Percentiles rank a stretch among this genome's conserved stretches.
Conservation (phyloP, 2,329 filamentous ascomycete genomes). For the Pseudocercospora cruenta region DNA sequence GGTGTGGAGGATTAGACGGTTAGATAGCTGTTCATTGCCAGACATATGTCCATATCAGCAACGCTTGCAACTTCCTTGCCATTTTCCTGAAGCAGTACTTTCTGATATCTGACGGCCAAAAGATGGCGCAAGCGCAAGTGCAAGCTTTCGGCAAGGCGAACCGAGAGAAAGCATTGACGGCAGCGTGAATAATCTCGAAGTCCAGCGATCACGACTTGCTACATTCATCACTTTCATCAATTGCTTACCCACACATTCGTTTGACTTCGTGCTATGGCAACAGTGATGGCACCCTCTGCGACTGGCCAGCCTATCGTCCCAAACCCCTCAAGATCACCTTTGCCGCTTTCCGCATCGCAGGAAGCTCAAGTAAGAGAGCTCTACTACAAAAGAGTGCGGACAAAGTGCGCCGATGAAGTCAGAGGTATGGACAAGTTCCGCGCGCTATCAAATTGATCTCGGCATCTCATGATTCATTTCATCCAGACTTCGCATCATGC, state of each 20-base stretch:
- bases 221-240: not conserved
- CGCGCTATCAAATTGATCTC: too few relatives aligned
- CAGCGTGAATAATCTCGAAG: slow-evolving; percentile 5
- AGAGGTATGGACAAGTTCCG: slow-evolving; percentile 42
- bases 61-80: not conserved
- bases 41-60: not conserved
- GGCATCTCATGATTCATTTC: not conserved
- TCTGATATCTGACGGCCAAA: not conserved
- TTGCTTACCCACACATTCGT: not conserved
- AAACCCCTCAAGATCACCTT: slow-evolving; percentile 65
- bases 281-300: slow-evolving; percentile 25
- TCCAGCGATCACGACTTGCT: not conserved
- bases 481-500: slow-evolving; percentile 84
- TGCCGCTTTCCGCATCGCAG: slow-evolving; percentile 80
- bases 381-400: slow-evolving; percentile 78
- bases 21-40: not conserved
- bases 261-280: slow-evolving; percentile 23
- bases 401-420: slow-evolving; percentile 66
- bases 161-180: not conserved
- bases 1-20: slow-evolving; percentile 28
- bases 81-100: not conserved
- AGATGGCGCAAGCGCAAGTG: not conserved
- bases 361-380: slow-evolving; percentile 80
- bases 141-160: not conserved
- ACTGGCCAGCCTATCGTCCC: slow-evolving; percentile 18